Evolutionary conservation across 805 yeast genomes (phyloP), one percentile per base, ranked within the genome.

Genomic region (Wickerhamomyces kurtzmanii): DNA sequence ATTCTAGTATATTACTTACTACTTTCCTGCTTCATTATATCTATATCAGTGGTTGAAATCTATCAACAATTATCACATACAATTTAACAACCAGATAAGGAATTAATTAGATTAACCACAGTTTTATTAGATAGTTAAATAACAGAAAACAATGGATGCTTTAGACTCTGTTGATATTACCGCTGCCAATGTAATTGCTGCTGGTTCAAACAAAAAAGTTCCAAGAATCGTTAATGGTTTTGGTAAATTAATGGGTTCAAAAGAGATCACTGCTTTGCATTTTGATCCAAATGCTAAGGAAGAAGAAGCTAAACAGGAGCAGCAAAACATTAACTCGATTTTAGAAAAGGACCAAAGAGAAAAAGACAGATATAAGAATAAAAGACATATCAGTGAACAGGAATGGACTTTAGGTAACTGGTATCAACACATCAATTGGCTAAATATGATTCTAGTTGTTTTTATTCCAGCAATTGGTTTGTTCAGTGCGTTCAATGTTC

Each of bases 221-320:
- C 74, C 72, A 29, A 68, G 89, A 55, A 73, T 80, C 28, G 89
- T 80, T 26, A 86, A 86, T 31, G 82, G 86, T 12, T 80, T 86
- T 27, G 91, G 91, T 22, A 61, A 61, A 27, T 58, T 82, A 44
- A 82, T 82, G 93, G 93, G 93, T 20, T 77, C 89, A 27, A 79
- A 80, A 49, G 68, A 71, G 23, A 65, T 80, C 65, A 77, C 76
- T 14, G 59, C 65, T 22, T 75, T 77, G 15, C 72, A 82, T 23
- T 83, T 81, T 23, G 79, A 73, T 35, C 73, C 72, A 42, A 50
- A 69, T 29, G 68, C 76, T 17, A 49, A 59, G 37, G 76, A 68
- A 38, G 38, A 42, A 10, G 21, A 22, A 13, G 27, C 24, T n/a
- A 25, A 29, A 12, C 18, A 26, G 15, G 30, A 43, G 24, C 33